Percentiles rank a stretch among this genome's conserved stretches.
phyloP scores from a whole-genome alignment of 2,329 filamentous ascomycete species.

The Sporothrix euskadiensis region DNA sequence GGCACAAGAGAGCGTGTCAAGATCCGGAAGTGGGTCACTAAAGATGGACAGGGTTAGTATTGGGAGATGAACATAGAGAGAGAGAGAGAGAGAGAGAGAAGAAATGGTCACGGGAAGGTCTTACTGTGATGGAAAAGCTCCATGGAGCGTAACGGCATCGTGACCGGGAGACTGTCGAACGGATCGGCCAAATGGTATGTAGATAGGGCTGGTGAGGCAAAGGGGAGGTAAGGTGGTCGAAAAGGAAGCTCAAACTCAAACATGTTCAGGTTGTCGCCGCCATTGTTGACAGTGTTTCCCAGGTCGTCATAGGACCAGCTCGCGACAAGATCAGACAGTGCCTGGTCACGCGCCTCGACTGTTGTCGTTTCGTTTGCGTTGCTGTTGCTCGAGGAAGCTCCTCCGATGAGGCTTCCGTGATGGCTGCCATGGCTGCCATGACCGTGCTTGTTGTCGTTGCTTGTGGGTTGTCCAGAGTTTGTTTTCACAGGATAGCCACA shows the following conservation, averaged over 20 bases:
- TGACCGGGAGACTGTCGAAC: conserved; percentile 8
- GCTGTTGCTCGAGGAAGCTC: background rate
- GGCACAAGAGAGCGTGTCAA: conserved; percentile 2
- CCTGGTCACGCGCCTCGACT: background rate
- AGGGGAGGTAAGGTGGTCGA: background rate
- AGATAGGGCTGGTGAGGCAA: background rate
- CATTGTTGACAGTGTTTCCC: background rate
- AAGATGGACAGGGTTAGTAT: background rate
- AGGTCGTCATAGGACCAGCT: background rate
- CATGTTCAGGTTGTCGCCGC: background rate
- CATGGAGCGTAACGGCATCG: conserved; percentile 18
- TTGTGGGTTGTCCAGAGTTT: background rate
- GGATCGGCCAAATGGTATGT: background rate
- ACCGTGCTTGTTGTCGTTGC: background rate
- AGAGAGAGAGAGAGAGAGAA: too few relatives aligned
- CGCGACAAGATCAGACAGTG: background rate
- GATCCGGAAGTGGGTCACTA: conserved; percentile 21
- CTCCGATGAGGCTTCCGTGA: background rate
- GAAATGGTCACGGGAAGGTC: too few relatives aligned
- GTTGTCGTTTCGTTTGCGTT: background rate
- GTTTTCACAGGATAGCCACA: conserved; percentile 18
- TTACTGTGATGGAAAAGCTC: conserved; percentile 20
- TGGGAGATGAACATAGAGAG: background rate
- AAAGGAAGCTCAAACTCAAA: background rate
- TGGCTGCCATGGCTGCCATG: background rate